Conservation (phyloP, 2,329 filamentous ascomycete species). For the Beauveria varroae region DNA sequence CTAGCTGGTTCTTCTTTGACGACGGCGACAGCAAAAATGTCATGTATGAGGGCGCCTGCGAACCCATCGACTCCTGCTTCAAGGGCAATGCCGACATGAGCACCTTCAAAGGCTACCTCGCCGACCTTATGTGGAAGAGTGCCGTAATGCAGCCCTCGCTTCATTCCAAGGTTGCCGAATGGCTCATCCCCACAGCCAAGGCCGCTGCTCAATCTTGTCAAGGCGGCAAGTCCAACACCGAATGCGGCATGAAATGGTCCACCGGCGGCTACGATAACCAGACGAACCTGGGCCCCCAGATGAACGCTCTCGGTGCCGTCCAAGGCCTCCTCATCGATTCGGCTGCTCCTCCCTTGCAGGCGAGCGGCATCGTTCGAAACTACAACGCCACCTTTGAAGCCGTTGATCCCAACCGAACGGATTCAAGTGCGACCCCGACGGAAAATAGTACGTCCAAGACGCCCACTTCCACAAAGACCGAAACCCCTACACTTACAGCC, state of each 20-base stretch:
- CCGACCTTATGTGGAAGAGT: slow-evolving; percentile 56
- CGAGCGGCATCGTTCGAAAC: slow-evolving; percentile 40
- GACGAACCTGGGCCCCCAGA: slow-evolving; percentile 53
- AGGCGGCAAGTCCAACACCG: slow-evolving; percentile 42
- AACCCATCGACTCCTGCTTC: slow-evolving; percentile 43
- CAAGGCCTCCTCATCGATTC: slow-evolving; percentile 47
- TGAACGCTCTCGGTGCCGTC: slow-evolving; percentile 56
- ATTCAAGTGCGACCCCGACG: neutral
- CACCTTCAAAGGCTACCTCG: slow-evolving; percentile 61
- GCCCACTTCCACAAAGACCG: neutral
- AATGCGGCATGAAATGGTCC: slow-evolving; percentile 59
- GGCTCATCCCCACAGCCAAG: slow-evolving; percentile 43
- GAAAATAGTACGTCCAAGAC: slow-evolving; percentile 2
- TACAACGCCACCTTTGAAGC: slow-evolving; percentile 20
- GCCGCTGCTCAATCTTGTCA: slow-evolving; percentile 52
- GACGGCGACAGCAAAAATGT: slow-evolving; percentile 46
- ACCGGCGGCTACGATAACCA: slow-evolving; percentile 46
- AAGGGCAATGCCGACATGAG: slow-evolving; percentile 49
- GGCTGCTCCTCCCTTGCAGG: slow-evolving; percentile 37
- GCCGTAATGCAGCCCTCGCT: slow-evolving; percentile 50
- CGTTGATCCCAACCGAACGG: slow-evolving; percentile 14
- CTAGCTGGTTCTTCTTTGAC: slow-evolving; percentile 47
- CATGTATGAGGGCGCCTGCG: slow-evolving; percentile 62
- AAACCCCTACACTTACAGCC: slow-evolving; percentile 5
- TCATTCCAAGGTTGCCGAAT: slow-evolving; percentile 34